Percentiles rank a stretch among this genome's conserved stretches.
phyloP scores from a whole-genome alignment of 108 stramenopile species.

The Stephanodiscus triporus region DNA sequence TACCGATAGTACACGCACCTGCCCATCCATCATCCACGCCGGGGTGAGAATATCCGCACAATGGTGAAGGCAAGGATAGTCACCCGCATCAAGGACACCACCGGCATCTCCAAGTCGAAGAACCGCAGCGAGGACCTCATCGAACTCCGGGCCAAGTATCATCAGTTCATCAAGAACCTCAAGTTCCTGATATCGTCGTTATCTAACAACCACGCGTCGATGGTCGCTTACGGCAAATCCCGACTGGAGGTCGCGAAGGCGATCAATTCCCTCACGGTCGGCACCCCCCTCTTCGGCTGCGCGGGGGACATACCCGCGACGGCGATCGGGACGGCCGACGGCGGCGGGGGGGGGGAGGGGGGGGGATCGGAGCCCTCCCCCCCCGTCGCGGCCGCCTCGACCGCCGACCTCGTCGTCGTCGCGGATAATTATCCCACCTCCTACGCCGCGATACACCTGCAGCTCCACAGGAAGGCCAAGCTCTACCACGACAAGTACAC shows the following conservation, averaged over 20 bases:
- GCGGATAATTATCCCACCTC: slow-evolving; percentile 30
- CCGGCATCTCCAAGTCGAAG: slow-evolving; percentile 47
- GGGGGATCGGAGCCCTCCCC: not conserved
- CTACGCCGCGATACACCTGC: slow-evolving; percentile 44
- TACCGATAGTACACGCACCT: too few relatives aligned
- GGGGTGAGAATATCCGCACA: not conserved
- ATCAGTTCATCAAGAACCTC: slow-evolving; percentile 38
- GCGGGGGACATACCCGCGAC: slow-evolving; percentile 37
- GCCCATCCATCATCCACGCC: too few relatives aligned
- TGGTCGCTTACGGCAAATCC: slow-evolving; percentile 28
- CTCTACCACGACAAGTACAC: slow-evolving; percentile 63
- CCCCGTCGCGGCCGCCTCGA: not conserved
- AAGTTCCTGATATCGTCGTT: slow-evolving; percentile 42
- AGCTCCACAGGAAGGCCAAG: slow-evolving; percentile 53
- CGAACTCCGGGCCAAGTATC: slow-evolving; percentile 22
- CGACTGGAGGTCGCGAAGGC: slow-evolving; percentile 47
- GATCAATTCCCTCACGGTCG: slow-evolving; percentile 40
- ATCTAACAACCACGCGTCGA: slow-evolving; percentile 38
- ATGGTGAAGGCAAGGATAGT: slow-evolving; percentile 42
- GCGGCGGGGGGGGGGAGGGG: not conserved
- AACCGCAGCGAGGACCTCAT: slow-evolving; percentile 37
- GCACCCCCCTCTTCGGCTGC: slow-evolving; percentile 37
- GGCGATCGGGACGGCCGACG: slow-evolving; percentile 24
- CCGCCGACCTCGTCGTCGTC: not conserved
- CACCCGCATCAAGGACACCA: slow-evolving; percentile 50